Base-by-base conservation (phyloP, 2,329 filamentous ascomycete genomes). In the Pseudogymnoascus sp. region DNA sequence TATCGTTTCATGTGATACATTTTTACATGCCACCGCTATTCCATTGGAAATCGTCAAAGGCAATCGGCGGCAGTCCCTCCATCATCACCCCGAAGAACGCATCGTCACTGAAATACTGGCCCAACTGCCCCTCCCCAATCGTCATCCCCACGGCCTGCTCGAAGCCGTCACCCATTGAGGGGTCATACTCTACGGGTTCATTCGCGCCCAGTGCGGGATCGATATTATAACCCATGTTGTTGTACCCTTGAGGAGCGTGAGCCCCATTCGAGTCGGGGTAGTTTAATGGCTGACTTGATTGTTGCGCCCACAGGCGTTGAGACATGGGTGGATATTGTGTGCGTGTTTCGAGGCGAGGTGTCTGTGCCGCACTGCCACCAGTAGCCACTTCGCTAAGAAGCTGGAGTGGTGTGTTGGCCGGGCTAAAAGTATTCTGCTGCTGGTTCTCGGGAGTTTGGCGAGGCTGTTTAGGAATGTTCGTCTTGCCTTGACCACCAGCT, bases 371-470 rank as follows among this genome's bases (percentile, higher is more conserved):
- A 14, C 71, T 70, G 39, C 70, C 70, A 18, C 71, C 69, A 1
- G 72, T 73, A 30, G 73, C 74, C 6, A 78, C 76, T 65, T 78
- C 77, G 60, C 73, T 74, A 9, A 75, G 68, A 35, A 76, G 65
- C 54, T 74, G 73, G n/a, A 75, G 69, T 18, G 72, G 70, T 1
- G 72, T 75, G 54, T 71, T 73, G 4, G 68, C 64, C 38, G 70
- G 67, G 60, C 67, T 70, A 57, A 69, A 72, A 39, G 66, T 63
- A 5, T 65, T 62, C 33, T 47, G 30, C 12, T 43, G 57, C 20
- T 61, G 20, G 47, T 64, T 7, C 58, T 68, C 28, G 58, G 37
- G 60, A 35, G 37, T 64, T 63, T 67, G 68, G 16, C 50, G 63
- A 63, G 59, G 63, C 59, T 61, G 63, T 36, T 64, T 65, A 41